A percentile compares a stretch with the other conserved stretches of the same genome.
Evolutionary conservation across 176 grass and related monocot genomes (phyloP).

Genomic region (Carex pumila): DNA sequence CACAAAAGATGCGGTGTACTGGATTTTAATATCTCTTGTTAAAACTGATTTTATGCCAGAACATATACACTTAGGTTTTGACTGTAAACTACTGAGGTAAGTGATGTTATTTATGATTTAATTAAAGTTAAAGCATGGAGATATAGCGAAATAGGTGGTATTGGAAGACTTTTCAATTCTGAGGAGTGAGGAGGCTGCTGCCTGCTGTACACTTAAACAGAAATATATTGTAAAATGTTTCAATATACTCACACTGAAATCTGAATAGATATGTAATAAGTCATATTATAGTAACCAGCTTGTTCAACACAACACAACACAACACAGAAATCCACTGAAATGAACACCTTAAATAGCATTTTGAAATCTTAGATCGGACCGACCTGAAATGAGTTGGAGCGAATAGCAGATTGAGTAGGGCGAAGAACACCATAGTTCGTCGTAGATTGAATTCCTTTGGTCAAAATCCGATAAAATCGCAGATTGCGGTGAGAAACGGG

Average conservation of each 20-base stretch:
- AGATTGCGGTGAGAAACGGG: neutral
- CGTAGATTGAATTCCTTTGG: neutral
- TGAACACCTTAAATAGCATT: neutral
- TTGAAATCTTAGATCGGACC: neutral
- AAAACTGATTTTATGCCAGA: neutral
- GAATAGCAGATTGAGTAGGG: neutral
- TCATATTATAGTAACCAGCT: neutral
- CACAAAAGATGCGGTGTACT: neutral
- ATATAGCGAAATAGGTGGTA: neutral
- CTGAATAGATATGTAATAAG: neutral
- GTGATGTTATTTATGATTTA: neutral
- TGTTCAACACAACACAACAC: neutral
- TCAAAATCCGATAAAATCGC: neutral
- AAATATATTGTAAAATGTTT: neutral
- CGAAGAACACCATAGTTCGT: neutral
- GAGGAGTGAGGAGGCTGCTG: neutral
- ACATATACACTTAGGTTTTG: neutral
- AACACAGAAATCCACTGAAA: neutral
- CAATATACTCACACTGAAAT: neutral
- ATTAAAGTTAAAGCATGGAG: neutral
- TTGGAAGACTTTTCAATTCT: neutral
- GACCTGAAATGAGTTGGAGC: conserved; percentile 40
- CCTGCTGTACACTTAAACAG: neutral
- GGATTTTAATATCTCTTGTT: neutral
- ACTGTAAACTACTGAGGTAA: neutral